A percentile compares a stretch with the other conserved stretches of the same genome.
Evolutionary conservation across 2,329 filamentous ascomycete genomes (phyloP).

Genomic region (Pseudogymnoascus sp.): DNA sequence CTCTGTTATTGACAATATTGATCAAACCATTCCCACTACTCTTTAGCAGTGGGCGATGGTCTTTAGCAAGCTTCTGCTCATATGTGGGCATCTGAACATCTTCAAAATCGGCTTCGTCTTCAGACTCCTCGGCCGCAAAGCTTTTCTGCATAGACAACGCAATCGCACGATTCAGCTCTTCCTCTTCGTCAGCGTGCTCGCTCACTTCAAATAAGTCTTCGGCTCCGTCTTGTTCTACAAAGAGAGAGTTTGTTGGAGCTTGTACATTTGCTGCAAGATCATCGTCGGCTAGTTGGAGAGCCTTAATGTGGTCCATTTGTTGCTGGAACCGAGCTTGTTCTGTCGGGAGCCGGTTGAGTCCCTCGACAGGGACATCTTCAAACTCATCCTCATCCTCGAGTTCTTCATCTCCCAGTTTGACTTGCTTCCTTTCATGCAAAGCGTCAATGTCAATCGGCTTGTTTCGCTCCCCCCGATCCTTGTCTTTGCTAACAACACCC

Average conservation of each 20-base stretch:
- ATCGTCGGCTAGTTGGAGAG: conserved; percentile 11
- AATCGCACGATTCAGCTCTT: conserved; percentile 74
- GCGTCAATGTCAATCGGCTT: conserved; percentile 90
- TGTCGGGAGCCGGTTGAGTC: conserved; percentile 29
- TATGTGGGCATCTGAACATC: conserved; percentile 47
- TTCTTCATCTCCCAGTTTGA: conserved; percentile 48
- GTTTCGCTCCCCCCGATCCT: conserved; percentile 67
- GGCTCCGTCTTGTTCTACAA: conserved; percentile 20
- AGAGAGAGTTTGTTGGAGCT: conserved; percentile 22
- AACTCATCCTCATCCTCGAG: conserved; percentile 57
- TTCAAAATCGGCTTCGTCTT: conserved; percentile 38
- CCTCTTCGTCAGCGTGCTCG: conserved; percentile 60
- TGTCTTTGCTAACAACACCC: conserved; percentile 83
- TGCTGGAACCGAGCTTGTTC: background rate
- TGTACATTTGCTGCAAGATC: background rate
- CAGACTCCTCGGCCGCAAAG: conserved; percentile 33
- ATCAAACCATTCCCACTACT: conserved; percentile 57
- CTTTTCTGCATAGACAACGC: conserved; percentile 72
- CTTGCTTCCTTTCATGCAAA: conserved; percentile 40
- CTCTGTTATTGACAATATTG: conserved; percentile 65
- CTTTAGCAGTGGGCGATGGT: conserved; percentile 43
- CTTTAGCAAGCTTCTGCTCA: conserved; percentile 46
- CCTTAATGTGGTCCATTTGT: conserved; percentile 1
- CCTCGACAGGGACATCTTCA: conserved; percentile 31
- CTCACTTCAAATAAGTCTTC: conserved; percentile 18